phyloP scores from a whole-genome alignment of 805 yeast genomes.

The Saccharomyces cerevisiae region DNA sequence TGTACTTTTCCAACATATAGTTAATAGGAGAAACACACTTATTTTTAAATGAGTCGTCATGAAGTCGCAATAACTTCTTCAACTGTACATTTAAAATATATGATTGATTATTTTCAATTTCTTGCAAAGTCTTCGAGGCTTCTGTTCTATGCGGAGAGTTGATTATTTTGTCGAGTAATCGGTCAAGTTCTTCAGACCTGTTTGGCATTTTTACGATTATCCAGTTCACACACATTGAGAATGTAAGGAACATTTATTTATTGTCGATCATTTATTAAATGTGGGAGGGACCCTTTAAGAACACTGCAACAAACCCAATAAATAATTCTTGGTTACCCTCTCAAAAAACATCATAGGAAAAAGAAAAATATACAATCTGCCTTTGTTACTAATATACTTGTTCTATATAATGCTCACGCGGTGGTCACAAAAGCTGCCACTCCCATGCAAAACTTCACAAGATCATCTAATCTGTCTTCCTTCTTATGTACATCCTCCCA shows the following conservation, averaged over 20 bases:
- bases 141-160: slow-evolving; percentile 7
- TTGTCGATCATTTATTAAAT: neutral
- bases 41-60: slow-evolving; percentile 22
- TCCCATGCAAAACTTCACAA: slow-evolving; percentile 75
- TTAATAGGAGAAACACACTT: slow-evolving; percentile 19
- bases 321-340: neutral
- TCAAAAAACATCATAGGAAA: neutral
- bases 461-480: slow-evolving; percentile 49
- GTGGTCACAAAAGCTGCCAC: slow-evolving; percentile 52
- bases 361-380: neutral
- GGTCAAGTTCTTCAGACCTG: slow-evolving; percentile 3
- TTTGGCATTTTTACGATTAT: neutral
- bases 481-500: slow-evolving; percentile 43
- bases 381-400: neutral
- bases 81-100: slow-evolving; percentile 24
- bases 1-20: slow-evolving; percentile 17
- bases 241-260: neutral
- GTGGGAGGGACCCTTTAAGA: neutral
- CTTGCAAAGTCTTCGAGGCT: slow-evolving; percentile 11
- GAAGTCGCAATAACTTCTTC: slow-evolving; percentile 20
- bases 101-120: slow-evolving; percentile 22
- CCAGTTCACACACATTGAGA: neutral
- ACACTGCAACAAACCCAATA: slow-evolving; percentile 4
- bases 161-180: slow-evolving; percentile 2
- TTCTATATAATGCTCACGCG: slow-evolving; percentile 5